These are phyloP conservation scores for Lagenidium sp. DNA, from an alignment of 352 stramenopile species.

Conservation along the genomic window DNA sequence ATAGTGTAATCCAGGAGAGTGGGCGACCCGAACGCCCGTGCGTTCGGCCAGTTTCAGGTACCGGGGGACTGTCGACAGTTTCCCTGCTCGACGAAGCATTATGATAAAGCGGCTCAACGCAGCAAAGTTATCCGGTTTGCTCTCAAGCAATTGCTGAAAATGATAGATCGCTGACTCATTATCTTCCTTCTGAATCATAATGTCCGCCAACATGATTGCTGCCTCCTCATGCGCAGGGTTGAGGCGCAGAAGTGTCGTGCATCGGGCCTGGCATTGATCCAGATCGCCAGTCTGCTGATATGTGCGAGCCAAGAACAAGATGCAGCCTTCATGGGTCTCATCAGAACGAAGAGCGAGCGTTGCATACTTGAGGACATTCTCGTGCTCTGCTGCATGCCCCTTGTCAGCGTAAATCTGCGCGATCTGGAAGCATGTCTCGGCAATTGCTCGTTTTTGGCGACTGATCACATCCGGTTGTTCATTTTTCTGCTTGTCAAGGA, in stretches of 20 bases:
- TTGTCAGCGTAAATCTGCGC: slow-evolving; percentile 54
- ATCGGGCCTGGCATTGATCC: slow-evolving; percentile 83
- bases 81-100: slow-evolving; percentile 81
- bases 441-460: slow-evolving; percentile 62
- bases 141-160: slow-evolving; percentile 85
- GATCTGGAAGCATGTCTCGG: slow-evolving; percentile 81
- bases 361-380: slow-evolving; percentile 78
- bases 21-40: slow-evolving; percentile 46
- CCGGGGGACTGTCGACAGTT: slow-evolving; percentile 51
- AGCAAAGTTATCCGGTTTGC: slow-evolving; percentile 86
- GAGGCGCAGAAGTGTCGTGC: slow-evolving; percentile 68
- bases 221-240: slow-evolving; percentile 81
- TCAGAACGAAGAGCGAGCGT: slow-evolving; percentile 69
- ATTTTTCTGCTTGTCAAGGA: slow-evolving; percentile 75
- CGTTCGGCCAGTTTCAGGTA: slow-evolving; percentile 84
- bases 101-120: slow-evolving; percentile 84
- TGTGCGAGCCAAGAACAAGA: slow-evolving; percentile 74
- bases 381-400: slow-evolving; percentile 13
- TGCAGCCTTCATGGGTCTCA: slow-evolving; percentile 72
- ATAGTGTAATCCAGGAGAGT: slow-evolving; percentile 83
- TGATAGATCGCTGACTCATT: slow-evolving; percentile 84
- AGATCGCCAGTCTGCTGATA: slow-evolving; percentile 66
- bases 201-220: slow-evolving; percentile 86
- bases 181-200: slow-evolving; percentile 86
- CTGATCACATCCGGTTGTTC: slow-evolving; percentile 72